A percentile compares a stretch with the other conserved stretches of the same genome.
phyloP scores from a whole-genome alignment of 148 eudicot species.

The Vaccinium macrocarpon region DNA sequence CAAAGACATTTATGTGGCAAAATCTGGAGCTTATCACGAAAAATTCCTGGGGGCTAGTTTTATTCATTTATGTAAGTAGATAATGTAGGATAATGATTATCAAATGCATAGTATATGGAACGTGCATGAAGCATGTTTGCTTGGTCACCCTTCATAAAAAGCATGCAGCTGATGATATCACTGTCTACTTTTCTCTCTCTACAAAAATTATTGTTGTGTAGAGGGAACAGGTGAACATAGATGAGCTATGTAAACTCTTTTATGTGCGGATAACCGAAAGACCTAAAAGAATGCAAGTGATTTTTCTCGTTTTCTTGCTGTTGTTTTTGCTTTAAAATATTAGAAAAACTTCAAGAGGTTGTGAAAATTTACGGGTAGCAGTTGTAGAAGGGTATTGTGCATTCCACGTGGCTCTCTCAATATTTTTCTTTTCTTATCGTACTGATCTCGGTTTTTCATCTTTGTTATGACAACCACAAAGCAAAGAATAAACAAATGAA shows the following conservation, averaged over 20 bases:
- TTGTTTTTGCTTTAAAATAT: too few relatives aligned
- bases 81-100: slow-evolving; percentile 7
- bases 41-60: background rate
- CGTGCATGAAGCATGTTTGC: slow-evolving; percentile 4
- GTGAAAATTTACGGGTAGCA: too few relatives aligned
- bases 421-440: too few relatives aligned
- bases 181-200: background rate
- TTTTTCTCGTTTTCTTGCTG: too few relatives aligned
- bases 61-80: background rate
- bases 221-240: background rate
- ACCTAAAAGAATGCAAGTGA: too few relatives aligned
- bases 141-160: background rate
- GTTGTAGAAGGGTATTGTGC: too few relatives aligned
- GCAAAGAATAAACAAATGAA: too few relatives aligned
- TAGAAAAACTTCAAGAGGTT: too few relatives aligned
- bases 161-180: background rate
- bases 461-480: too few relatives aligned
- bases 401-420: too few relatives aligned
- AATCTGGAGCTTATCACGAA: background rate
- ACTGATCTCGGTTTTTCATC: too few relatives aligned
- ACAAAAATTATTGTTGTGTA: background rate
- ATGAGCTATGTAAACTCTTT: background rate
- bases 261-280: background rate
- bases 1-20: background rate
- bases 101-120: background rate